Conservation (phyloP, 1,284 basidiomycete genomes). For the Ceratobasidium sp. region DNA sequence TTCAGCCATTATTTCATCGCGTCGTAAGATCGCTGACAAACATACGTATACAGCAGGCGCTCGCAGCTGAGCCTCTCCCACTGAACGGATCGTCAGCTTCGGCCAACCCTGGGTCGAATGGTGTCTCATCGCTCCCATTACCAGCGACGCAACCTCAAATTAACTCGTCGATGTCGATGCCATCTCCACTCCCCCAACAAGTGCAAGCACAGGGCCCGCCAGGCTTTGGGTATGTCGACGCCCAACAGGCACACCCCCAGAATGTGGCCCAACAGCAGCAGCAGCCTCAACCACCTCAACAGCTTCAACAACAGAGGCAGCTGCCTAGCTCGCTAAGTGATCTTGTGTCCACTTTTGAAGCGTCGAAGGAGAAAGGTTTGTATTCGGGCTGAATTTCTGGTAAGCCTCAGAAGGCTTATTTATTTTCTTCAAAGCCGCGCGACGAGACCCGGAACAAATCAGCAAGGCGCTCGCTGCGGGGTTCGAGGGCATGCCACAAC, state of each 20-base stretch:
- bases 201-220: conserved; percentile 61
- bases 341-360: conserved; percentile 95
- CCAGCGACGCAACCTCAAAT: conserved; percentile 31
- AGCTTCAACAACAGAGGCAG: conserved; percentile 51
- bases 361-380: conserved; percentile 93
- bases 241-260: conserved; percentile 45
- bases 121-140: conserved; percentile 49
- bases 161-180: conserved; percentile 52
- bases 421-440: conserved; percentile 68
- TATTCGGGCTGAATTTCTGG: conserved; percentile 44
- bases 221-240: conserved; percentile 44
- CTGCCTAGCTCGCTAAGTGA: conserved; percentile 87
- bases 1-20: conserved; percentile 52
- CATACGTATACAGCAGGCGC: conserved; percentile 53
- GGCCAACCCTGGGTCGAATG: conserved; percentile 44
- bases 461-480: conserved; percentile 94
- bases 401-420: conserved; percentile 43
- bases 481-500: conserved; percentile 89
- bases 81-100: conserved; percentile 57
- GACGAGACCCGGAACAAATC: conserved; percentile 87
- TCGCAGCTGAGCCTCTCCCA: conserved; percentile 55
- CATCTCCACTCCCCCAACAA: conserved; percentile 73
- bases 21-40: not conserved
- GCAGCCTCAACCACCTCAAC: too few species aligned
- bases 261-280: conserved; percentile 48